Evolutionary conservation across 352 stramenopile species (phyloP).

Genomic region (Globisporangium camurandrum): DNA sequence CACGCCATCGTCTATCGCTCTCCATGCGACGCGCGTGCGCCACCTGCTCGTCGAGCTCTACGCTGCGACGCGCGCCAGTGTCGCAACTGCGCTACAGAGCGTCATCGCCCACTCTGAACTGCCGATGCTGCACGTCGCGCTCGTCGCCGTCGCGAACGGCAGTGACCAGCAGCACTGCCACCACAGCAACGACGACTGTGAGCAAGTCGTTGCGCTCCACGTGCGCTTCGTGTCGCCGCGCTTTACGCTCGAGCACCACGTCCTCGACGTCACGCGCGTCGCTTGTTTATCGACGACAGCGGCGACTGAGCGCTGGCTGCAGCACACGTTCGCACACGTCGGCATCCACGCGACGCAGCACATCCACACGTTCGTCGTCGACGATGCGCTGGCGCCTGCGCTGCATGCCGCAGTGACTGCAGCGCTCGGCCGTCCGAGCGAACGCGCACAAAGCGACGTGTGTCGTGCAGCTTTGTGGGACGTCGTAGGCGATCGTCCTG

Average conservation of each 20-base stretch:
- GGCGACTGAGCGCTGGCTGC: constrained; percentile 1
- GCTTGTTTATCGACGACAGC: neutral
- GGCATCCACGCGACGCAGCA: constrained; percentile 6
- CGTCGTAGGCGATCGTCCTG: too few relatives aligned
- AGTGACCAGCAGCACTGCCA: neutral
- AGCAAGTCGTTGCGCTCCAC: constrained; percentile 4
- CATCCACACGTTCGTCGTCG: constrained; percentile 5
- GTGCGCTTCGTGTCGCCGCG: constrained; percentile 8
- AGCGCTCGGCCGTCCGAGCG: constrained; percentile 2
- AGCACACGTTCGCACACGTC: neutral
- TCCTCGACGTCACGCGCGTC: constrained; percentile 5
- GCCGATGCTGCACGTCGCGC: constrained; percentile 8
- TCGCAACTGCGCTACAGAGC: neutral
- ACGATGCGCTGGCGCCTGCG: neutral
- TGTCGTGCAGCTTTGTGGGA: constrained; percentile 2
- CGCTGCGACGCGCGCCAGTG: neutral
- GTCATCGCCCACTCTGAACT: neutral
- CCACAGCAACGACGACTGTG: neutral
- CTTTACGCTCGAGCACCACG: constrained; percentile 6
- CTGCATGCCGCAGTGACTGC: neutral
- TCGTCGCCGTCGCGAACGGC: neutral
- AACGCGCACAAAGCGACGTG: constrained; percentile 1
- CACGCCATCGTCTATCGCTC: neutral
- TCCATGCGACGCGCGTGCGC: constrained; percentile 5
- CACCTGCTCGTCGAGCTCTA: constrained; percentile 13